Conservation (phyloP, 345 rosid genomes). For the Streptanthus diversifolius region DNA sequence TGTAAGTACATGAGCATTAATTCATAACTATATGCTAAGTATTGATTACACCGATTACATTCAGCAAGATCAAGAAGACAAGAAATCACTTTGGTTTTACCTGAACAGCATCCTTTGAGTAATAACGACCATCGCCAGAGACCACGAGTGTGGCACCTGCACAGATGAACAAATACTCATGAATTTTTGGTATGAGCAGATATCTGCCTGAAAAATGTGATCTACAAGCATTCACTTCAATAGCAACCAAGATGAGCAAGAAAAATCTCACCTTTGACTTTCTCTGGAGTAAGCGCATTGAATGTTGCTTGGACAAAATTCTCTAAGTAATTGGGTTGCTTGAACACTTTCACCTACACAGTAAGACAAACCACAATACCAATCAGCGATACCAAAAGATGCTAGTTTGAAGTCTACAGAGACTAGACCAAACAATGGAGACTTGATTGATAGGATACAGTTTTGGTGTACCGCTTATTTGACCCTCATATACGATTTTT, state of each 20-base stretch:
- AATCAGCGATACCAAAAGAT: slow-evolving; percentile 4
- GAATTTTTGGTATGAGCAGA: background rate
- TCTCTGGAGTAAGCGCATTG: slow-evolving; percentile 68
- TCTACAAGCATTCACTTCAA: background rate
- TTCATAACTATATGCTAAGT: background rate
- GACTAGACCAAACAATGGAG: background rate
- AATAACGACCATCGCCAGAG: slow-evolving; percentile 99
- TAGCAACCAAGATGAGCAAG: background rate
- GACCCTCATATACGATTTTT: background rate
- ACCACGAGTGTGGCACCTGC: slow-evolving; percentile 96
- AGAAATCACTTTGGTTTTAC: slow-evolving; percentile 31
- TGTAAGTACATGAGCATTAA: background rate
- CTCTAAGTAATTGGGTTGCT: slow-evolving; percentile 73
- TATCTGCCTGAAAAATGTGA: background rate
- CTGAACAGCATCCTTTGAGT: slow-evolving; percentile 93
- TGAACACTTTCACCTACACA: slow-evolving; percentile 87
- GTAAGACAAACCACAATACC: background rate
- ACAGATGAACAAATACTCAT: slow-evolving; percentile 13
- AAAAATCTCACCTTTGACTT: slow-evolving; percentile 63
- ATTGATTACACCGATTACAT: background rate
- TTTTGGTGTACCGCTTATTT: no score
- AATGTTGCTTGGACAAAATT: slow-evolving; percentile 92
- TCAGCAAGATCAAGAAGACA: background rate
- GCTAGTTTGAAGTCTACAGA: background rate
- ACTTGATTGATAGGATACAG: background rate